Evolutionary conservation across 2,329 filamentous ascomycete species (phyloP).

Genomic region (Alternaria panax): DNA sequence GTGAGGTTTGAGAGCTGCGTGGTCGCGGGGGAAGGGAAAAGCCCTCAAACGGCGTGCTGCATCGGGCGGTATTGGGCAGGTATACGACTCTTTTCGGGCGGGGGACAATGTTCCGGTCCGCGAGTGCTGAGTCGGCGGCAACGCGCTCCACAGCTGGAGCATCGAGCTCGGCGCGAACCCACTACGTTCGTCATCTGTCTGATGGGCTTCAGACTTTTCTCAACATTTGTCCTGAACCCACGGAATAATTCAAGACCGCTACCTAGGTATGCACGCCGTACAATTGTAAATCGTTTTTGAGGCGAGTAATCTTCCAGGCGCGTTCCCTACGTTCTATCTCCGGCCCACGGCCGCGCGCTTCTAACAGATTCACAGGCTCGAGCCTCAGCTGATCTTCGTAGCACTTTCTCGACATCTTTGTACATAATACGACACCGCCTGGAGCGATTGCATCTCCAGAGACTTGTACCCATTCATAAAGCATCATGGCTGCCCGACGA

Average conservation of each 20-base stretch:
- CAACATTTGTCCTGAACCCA: too few species aligned
- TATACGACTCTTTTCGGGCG: too few species aligned
- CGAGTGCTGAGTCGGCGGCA: too few species aligned
- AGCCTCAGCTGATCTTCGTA: constrained; percentile 26
- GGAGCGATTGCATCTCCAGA: constrained; percentile 7
- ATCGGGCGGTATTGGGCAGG: too few species aligned
- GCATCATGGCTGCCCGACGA: constrained; percentile 46
- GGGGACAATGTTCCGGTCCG: too few species aligned
- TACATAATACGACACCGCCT: constrained; percentile 13
- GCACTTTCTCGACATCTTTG: constrained; percentile 11
- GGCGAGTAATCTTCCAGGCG: constrained; percentile 12
- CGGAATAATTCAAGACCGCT: too few species aligned
- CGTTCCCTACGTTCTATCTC: constrained; percentile 5
- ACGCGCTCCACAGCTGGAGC: too few species aligned
- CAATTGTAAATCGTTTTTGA: constrained; percentile 20
- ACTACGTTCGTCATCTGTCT: constrained; percentile 13
- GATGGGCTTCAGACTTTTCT: neutral
- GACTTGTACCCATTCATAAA: constrained; percentile 6
- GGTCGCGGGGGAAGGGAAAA: neutral
- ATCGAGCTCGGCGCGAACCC: too few species aligned
- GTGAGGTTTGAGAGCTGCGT: neutral
- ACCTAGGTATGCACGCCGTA: constrained; percentile 21
- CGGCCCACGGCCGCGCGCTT: constrained; percentile 29
- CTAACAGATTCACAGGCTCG: constrained; percentile 20
- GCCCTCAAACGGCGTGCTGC: too few species aligned